A percentile compares a stretch with the other conserved stretches of the same genome.
Conservation (phyloP, 2,329 filamentous ascomycete genomes). For the Verticillium longisporum region DNA sequence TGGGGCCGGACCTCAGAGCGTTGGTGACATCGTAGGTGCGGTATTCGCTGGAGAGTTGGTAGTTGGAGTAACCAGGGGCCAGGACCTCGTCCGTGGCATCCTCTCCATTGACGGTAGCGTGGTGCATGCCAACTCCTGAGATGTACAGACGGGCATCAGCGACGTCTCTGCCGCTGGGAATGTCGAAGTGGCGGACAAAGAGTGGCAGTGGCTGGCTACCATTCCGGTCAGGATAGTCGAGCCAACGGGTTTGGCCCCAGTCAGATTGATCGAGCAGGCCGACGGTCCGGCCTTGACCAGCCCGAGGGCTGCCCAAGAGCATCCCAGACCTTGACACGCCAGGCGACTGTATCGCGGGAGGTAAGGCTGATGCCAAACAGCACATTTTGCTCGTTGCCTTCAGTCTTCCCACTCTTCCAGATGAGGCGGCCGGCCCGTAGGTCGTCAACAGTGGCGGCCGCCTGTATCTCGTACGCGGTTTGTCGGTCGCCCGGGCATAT, state of each 20-base stretch:
- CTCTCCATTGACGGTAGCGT: conserved; percentile 6
- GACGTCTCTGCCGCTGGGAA: background rate
- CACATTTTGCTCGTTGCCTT: background rate
- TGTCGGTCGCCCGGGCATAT: conserved; percentile 5
- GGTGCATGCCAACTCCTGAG: conserved; percentile 4
- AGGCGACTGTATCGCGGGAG: conserved; percentile 2
- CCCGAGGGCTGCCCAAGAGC: conserved; percentile 1
- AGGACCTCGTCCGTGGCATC: conserved; percentile 6
- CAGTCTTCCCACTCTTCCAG: conserved; percentile 1
- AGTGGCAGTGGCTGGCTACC: conserved; percentile 2
- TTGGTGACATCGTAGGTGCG: conserved; percentile 5
- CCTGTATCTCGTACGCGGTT: conserved; percentile 5
- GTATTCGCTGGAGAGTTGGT: conserved; percentile 7
- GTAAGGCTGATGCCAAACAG: background rate
- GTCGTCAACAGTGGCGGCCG: conserved; percentile 2
- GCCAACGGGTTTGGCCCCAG: conserved; percentile 3
- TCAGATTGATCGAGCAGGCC: conserved; percentile 4
- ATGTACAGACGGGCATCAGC: conserved; percentile 2
- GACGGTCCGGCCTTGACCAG: conserved; percentile 4
- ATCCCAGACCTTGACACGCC: conserved; percentile 4
- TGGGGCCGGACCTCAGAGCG: background rate
- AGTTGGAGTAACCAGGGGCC: conserved; percentile 7
- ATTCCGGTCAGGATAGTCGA: conserved; percentile 3
- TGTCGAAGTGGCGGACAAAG: conserved; percentile 1
- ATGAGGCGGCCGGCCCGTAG: conserved; percentile 3